phyloP scores from a whole-genome alignment of 2,329 filamentous ascomycete species.

The Helminthosporium solani region DNA sequence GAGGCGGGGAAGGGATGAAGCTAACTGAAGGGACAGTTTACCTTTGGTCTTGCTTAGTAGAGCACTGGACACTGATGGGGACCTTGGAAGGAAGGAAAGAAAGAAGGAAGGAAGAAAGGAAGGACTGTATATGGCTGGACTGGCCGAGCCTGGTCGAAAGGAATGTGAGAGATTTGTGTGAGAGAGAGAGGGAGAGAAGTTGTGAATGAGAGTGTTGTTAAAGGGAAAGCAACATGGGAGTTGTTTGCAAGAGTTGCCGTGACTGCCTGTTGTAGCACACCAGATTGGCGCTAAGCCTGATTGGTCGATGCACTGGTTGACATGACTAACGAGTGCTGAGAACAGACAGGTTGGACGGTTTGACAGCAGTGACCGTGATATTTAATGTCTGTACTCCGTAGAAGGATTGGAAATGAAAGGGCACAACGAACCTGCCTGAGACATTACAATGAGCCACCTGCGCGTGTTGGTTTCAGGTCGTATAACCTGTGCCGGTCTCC shows the following conservation, averaged over 20 bases:
- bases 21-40: conserved; percentile 8
- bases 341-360: not conserved
- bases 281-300: not conserved
- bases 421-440: not conserved
- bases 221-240: not conserved
- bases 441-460: not conserved
- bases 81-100: no score
- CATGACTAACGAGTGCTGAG: not conserved
- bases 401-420: not conserved
- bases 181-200: not conserved
- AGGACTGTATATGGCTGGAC: conserved; percentile 17
- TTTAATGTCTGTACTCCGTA: not conserved
- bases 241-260: not conserved
- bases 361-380: not conserved
- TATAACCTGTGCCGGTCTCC: not conserved
- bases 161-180: conserved; percentile 12
- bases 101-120: conserved; percentile 11
- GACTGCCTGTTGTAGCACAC: not conserved
- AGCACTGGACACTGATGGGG: no score
- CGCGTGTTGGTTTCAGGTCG: not conserved
- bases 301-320: not conserved
- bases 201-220: not conserved
- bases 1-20: conserved; percentile 20
- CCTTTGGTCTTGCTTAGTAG: conserved; percentile 4
- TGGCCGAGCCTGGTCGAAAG: conserved; percentile 13